These are phyloP conservation scores for Clathrus columnatus DNA, from an alignment of 768 basidiomycete species.

Conservation along the genomic window DNA sequence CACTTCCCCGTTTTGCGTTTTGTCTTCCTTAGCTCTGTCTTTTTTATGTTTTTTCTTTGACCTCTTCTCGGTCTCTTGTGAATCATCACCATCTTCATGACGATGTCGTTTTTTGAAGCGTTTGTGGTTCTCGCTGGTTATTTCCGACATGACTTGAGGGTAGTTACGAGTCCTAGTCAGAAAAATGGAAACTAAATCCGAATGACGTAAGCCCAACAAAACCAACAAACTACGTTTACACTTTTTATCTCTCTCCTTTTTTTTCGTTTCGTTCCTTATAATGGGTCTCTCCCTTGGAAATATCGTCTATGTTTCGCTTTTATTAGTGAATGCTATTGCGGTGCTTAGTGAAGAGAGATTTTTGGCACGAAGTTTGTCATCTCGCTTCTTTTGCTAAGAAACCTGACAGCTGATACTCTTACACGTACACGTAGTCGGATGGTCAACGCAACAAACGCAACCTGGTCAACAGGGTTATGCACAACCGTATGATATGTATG, in stretches of 20 bases:
- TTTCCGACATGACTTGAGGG: too few species aligned
- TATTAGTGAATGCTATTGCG: slow-evolving; percentile 91
- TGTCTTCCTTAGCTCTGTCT: too few species aligned
- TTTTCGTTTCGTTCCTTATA: slow-evolving; percentile 21
- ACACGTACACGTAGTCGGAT: slow-evolving; percentile 57
- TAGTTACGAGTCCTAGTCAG: too few species aligned
- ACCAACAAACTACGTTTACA: slow-evolving; percentile 1
- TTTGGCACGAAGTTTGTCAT: slow-evolving; percentile 72
- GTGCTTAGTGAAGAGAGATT: slow-evolving; percentile 95
- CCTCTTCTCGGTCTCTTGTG: too few species aligned
- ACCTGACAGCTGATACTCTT: too few species aligned
- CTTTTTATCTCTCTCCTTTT: slow-evolving; percentile 24
- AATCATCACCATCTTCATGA: too few species aligned
- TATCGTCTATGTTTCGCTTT: slow-evolving; percentile 76
- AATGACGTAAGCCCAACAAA: too few species aligned
- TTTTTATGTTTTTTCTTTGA: too few species aligned
- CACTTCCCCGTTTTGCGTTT: too few species aligned
- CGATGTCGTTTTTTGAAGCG: too few species aligned
- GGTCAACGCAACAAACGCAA: slow-evolving; percentile 65
- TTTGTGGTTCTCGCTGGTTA: too few species aligned
- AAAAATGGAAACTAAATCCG: too few species aligned
- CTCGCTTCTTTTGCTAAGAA: slow-evolving; percentile 12
- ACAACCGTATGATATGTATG: slow-evolving; percentile 58
- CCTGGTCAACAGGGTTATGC: slow-evolving; percentile 48
- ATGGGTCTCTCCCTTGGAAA: slow-evolving; percentile 45